A percentile compares a stretch with the other conserved stretches of the same genome.
Evolutionary conservation across 225 moss, liverwort and hornwort genomes (phyloP).

Genomic region (Pseudoscleropodium purum): DNA sequence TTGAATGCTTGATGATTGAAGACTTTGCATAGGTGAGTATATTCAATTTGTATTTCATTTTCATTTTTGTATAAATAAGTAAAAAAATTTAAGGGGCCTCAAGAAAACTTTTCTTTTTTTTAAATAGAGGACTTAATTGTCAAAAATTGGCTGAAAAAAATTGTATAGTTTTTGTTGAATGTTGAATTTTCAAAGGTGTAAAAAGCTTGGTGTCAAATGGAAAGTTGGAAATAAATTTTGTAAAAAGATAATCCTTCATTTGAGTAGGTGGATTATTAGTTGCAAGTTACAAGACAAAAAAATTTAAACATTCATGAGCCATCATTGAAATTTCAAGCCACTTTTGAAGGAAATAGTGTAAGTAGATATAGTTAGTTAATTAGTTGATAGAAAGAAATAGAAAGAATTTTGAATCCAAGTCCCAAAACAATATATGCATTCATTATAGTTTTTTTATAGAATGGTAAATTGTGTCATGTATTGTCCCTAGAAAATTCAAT

Average conservation of each 20-base stretch:
- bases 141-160: neutral
- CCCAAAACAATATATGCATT: neutral
- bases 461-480: neutral
- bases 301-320: neutral
- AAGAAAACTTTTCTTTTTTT: neutral
- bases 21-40: neutral
- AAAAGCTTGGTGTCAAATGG: neutral
- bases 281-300: neutral
- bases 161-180: neutral
- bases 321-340: neutral
- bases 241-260: neutral
- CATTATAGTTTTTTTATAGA: neutral
- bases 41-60: neutral
- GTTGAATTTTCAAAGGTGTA: fast-evolving
- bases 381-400: neutral
- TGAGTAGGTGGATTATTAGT: neutral
- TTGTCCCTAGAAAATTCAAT: neutral
- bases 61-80: neutral
- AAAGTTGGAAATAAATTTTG: neutral
- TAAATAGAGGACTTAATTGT: neutral
- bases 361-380: neutral
- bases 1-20: neutral
- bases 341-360: neutral
- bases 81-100: fast-evolving
- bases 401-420: neutral